Evolutionary conservation across 345 rosid species (phyloP), one percentile per base, ranked within the genome.

Genomic region (Erucastrum elatum): DNA sequence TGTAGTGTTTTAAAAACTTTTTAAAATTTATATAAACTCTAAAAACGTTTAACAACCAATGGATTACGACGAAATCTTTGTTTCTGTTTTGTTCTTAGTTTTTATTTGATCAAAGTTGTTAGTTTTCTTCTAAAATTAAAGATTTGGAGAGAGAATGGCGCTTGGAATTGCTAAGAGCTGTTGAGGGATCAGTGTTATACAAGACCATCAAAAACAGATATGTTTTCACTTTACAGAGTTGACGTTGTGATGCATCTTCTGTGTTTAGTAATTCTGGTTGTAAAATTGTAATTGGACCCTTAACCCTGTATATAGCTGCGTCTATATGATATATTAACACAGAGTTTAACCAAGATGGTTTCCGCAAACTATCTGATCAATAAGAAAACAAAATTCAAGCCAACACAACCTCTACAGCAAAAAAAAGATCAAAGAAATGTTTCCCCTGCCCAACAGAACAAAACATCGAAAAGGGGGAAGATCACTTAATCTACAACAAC

Each of bases 201-300:
- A 13, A 13, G 69, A 61, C 69, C 64, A 76, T 61, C 17, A 61
- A 49, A 35, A 61, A 31, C 30, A 39, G 9, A 46, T 77, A 39
- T 62, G 53, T 62, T 76, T 77, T 27, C 46, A 68, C 41, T 61
- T 61, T 49, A 80, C 88, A 96, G 99, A 78, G 84, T 96, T 80
- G 97, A 9, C 46, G 0, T 39, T 13, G 12, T 39, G 46, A 39
- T 39, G 46, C 46, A 39, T 39, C 10, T 39, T 39, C 7, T 39
- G 46, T 39, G 46, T 10, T 39, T 39, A 39, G 2, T 39, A 39
- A 10, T 39, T 8, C 41, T 37, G 41, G 41, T 37, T 7, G 41
- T 37, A 37, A 37, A 7, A 7, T 9, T 37, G 8, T 21, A 21
- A 21, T 21, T 21, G 21, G 21, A 21, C 21, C 21, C 21, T 21